A percentile compares a stretch with the other conserved stretches of the same genome.
Evolutionary conservation across 495 filamentous ascomycete genomes (phyloP).

Genomic region (Aspergillus saccharolyticus): DNA sequence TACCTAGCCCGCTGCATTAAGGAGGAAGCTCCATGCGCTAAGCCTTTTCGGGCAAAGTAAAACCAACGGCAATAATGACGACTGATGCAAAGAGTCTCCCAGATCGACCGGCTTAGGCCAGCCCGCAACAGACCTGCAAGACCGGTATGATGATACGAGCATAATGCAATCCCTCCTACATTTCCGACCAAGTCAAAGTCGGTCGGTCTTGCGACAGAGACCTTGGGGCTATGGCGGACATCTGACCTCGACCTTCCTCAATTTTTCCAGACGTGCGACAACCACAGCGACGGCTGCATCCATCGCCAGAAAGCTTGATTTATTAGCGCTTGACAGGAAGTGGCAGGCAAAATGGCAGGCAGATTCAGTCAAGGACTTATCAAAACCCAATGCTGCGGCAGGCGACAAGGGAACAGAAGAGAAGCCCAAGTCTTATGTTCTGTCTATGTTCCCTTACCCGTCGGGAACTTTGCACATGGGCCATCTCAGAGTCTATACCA

Average conservation of each 20-base stretch:
- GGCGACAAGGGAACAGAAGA: slow-evolving; percentile 4
- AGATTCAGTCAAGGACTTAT: slow-evolving; percentile 14
- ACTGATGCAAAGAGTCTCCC: not conserved
- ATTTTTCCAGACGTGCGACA: slow-evolving; percentile 15
- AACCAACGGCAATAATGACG: not conserved
- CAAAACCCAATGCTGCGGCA: slow-evolving; percentile 4
- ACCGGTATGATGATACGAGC: slow-evolving; percentile 13
- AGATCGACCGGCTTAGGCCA: not conserved
- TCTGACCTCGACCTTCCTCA: slow-evolving; percentile 14
- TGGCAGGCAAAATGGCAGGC: slow-evolving; percentile 60
- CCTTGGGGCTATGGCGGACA: slow-evolving; percentile 18
- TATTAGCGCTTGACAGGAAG: slow-evolving; percentile 65
- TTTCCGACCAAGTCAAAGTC: slow-evolving; percentile 24
- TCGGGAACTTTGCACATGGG: slow-evolving; percentile 87
- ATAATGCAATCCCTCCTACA: slow-evolving; percentile 30
- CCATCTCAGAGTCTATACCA: slow-evolving; percentile 84
- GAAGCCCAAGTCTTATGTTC: slow-evolving; percentile 63
- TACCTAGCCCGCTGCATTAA: too few relatives aligned
- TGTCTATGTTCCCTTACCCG: slow-evolving; percentile 92
- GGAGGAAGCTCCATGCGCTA: not conserved
- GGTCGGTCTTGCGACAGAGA: slow-evolving; percentile 19
- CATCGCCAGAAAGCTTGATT: slow-evolving; percentile 45
- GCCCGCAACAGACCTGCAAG: not conserved
- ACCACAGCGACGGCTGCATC: slow-evolving; percentile 15
- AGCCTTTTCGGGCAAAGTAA: not conserved